Base-by-base conservation (phyloP, 352 stramenopile genomes). In the Phytophthora fragariaefolia region DNA sequence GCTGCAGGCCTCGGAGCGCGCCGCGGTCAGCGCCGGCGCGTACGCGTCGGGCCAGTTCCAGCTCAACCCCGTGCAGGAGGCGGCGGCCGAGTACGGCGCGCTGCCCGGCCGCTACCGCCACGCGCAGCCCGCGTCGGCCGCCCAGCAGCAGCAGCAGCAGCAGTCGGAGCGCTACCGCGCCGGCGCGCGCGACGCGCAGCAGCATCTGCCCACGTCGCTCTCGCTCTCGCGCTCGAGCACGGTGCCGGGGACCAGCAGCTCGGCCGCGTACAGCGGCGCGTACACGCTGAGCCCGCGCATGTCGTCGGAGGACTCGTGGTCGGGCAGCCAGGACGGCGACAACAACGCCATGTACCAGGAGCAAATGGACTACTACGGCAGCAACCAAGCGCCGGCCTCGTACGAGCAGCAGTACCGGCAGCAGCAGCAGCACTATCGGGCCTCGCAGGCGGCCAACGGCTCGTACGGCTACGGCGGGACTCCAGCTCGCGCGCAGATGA, bases 41-140 rank as follows among this genome's bases (percentile, higher is more conserved):
- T 88, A 85, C 60, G 65, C 66, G 15, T 75, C 74, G 2, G 77
- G 79, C 27, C 73, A 83, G 23, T 88, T 88, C 56, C 76, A 80
- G 49, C 71, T 88, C 18, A 83, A 88, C 46, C 53, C 72, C 1
- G 75, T 85, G 54, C 59, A 68, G 18, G 73, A 87, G 40, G 76
- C 75, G 22, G 66, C 79, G 6, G 81, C 60, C 54, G 76, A 84
- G 47, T 86, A 81, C 34, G 55, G 26, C 0, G 57, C 73, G 24
- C 28, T 77, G 46, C 26, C 23, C 40, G 45, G 67, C 13, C 43
- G 60, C 2, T 81, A 76, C 52, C 69, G 62, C 40, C 62, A 69
- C 22, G 48, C 60, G 30, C 68, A 73, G 47, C 48, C 56, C 18
- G 28, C 53, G 17, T 10, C 70, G 34, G 56, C 66, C 1, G 28